Evolutionary conservation across 1,284 basidiomycete species (phyloP).

Genomic region (Irpex rosettiformis): DNA sequence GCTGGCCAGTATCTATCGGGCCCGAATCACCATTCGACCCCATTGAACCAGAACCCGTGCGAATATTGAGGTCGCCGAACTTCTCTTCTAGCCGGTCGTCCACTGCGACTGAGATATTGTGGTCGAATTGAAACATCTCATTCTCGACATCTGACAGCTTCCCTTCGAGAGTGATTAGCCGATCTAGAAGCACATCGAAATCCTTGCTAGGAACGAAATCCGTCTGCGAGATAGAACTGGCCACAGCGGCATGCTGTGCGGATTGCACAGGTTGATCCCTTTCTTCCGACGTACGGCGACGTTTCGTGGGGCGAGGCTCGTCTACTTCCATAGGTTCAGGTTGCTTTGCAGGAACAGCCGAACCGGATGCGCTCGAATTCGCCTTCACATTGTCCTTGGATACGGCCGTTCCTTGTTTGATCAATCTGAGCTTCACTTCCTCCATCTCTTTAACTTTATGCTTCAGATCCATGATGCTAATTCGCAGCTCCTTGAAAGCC

Average conservation of each 20-base stretch:
- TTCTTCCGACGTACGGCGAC: neutral
- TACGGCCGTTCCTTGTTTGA: neutral
- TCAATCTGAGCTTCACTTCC: constrained; percentile 10
- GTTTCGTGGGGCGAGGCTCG: neutral
- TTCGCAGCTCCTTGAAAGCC: constrained; percentile 25
- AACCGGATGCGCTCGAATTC: neutral
- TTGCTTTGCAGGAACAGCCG: neutral
- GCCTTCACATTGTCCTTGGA: neutral
- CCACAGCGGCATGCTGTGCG: neutral
- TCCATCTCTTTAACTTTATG: constrained; percentile 19
- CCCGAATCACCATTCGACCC: neutral
- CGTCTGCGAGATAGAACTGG: neutral
- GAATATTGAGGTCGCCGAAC: constrained; percentile 18
- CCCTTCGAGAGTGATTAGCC: constrained; percentile 36
- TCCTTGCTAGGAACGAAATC: neutral
- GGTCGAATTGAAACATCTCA: constrained; percentile 38
- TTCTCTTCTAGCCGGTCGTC: constrained; percentile 32
- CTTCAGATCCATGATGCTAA: constrained; percentile 4
- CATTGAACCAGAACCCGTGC: neutral
- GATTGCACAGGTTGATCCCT: neutral
- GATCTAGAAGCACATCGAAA: constrained; percentile 30
- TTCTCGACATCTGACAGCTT: constrained; percentile 40
- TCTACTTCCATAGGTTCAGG: neutral
- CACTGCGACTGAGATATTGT: constrained; percentile 38
- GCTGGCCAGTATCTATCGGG: neutral